Evolutionary conservation across 164 flowering plant species (phyloP), one percentile per base, ranked within the genome.

Genomic region (Piper longum): DNA sequence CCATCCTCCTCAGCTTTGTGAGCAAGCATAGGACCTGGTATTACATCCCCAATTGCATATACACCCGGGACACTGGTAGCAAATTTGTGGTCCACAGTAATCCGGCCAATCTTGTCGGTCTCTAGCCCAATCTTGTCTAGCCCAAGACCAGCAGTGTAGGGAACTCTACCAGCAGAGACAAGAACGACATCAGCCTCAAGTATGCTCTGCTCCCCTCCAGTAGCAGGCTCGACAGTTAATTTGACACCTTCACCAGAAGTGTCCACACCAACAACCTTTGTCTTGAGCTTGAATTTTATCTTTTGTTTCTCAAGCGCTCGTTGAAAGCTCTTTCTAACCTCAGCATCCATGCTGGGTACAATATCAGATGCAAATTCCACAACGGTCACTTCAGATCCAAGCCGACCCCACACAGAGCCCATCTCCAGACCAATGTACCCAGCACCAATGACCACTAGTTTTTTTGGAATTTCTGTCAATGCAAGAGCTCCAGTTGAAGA

Each of bases 1-100:
- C 96, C 96, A 72, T 88, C 96, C 67, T 88, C 91, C 71, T 86
- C 91, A 17, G 96, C 96, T 75, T 88, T 88, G 82, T 88, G 96
- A 40, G 96, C 96, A 54, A 88, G 71, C 91, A 86, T 86, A 2
- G 96, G 96, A 4, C 96, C 96, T 0, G 96, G 96, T 60, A 88
- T 82, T 5, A 86, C 89, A 74, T 88, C 96, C 0, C 96, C 96
- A 61, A 88, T 88, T 4, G 96, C 96, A 71, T 61, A 83, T 13
- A 88, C 85, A 41, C 89, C 84, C 0, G 76, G 69, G 11, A 86
- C 87, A 63, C 75, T 88, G 6, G 88, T 82, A 16, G 79, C 68
- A 63, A 86, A 88, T 61, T 74, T 70, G 42, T 79, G 78, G 62
- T 82, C 71, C 26, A 88, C 89, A 16, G 68, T 41, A 54, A 88